Conservation (phyloP, 2,329 filamentous ascomycete species). For the Graphilbum ipis-grandicollis region DNA sequence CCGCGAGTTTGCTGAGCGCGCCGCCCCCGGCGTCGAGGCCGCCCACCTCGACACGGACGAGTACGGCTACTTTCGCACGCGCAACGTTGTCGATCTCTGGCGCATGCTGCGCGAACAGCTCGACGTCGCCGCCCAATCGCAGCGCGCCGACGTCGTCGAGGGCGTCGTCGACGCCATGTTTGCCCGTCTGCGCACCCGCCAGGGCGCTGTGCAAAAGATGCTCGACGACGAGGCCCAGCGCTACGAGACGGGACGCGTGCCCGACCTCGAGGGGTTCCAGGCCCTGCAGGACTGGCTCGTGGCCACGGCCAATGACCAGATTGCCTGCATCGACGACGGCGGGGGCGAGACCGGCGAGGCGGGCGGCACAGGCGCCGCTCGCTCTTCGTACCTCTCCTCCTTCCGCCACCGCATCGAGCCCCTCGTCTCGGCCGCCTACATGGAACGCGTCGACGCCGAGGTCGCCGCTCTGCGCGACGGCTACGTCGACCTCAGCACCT, state of each 20-base stretch:
- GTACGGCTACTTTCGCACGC: conserved; percentile 81
- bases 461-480: conserved; percentile 65
- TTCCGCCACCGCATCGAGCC: conserved; percentile 74
- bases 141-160: conserved; percentile 79
- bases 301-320: conserved; percentile 94
- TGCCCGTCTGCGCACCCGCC: conserved; percentile 62
- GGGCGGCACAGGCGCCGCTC: conserved; percentile 11
- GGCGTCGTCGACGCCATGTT: conserved; percentile 96
- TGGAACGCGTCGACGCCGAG: conserved; percentile 56
- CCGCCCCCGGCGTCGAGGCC: conserved; percentile 41
- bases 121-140: conserved; percentile 65
- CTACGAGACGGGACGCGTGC: conserved; percentile 41
- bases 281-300: conserved; percentile 89
- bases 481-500: conserved; percentile 88
- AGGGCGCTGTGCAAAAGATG: conserved; percentile 73
- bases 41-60: conserved; percentile 70
- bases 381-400: conserved; percentile 66
- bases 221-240: conserved; percentile 69
- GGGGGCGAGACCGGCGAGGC: conserved; percentile 28
- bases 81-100: conserved; percentile 88
- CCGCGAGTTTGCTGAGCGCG: conserved; percentile 63
- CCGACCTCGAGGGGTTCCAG: conserved; percentile 52
- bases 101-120: conserved; percentile 92
- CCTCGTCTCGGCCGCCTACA: conserved; percentile 63
- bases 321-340: conserved; percentile 91